Percentiles rank a stretch among this genome's conserved stretches.
These are phyloP conservation scores for Agastache rugosa DNA, from an alignment of 257 asterid genomes.

Conservation along the genomic window DNA sequence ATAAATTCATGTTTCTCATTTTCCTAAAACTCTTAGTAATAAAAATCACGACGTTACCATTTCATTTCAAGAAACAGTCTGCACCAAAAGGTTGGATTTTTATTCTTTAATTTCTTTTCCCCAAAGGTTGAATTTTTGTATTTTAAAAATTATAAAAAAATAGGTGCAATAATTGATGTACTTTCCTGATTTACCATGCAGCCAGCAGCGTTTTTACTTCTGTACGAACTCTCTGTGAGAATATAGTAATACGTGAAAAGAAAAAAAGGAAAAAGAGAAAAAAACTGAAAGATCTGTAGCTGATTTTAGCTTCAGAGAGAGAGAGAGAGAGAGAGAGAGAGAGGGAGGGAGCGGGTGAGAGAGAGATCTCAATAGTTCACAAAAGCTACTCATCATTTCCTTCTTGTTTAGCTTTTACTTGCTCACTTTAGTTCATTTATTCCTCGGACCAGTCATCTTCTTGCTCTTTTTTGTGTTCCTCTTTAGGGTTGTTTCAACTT, in stretches of 20 bases:
- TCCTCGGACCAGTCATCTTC: conserved; percentile 56
- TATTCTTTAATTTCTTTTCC: too few relatives aligned
- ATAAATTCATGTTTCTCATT: neutral
- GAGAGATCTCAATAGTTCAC: conserved; percentile 54
- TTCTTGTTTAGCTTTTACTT: conserved; percentile 45
- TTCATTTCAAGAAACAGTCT: conserved; percentile 24
- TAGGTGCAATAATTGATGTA: conserved; percentile 47
- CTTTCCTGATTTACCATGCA: conserved; percentile 37
- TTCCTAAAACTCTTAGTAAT: neutral
- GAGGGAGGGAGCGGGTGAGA: conserved; percentile 26
- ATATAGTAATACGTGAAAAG: neutral
- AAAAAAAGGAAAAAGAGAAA: conserved; percentile 18
- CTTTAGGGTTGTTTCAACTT: conserved; percentile 48
- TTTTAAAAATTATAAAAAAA: neutral
- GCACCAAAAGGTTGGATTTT: neutral
- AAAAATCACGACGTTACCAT: conserved; percentile 12
- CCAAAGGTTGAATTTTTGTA: conserved; percentile 18
- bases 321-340: conserved; percentile 1
- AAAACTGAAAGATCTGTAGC: conserved; percentile 48
- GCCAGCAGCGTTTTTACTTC: conserved; percentile 30
- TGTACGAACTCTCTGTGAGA: conserved; percentile 23
- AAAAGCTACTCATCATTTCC: conserved; percentile 60
- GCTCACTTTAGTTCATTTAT: conserved; percentile 49
- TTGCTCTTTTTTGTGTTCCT: conserved; percentile 33
- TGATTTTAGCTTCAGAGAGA: conserved; percentile 45